phyloP scores from a whole-genome alignment of 1,284 basidiomycete species.

The Cryptococcus sp. region DNA sequence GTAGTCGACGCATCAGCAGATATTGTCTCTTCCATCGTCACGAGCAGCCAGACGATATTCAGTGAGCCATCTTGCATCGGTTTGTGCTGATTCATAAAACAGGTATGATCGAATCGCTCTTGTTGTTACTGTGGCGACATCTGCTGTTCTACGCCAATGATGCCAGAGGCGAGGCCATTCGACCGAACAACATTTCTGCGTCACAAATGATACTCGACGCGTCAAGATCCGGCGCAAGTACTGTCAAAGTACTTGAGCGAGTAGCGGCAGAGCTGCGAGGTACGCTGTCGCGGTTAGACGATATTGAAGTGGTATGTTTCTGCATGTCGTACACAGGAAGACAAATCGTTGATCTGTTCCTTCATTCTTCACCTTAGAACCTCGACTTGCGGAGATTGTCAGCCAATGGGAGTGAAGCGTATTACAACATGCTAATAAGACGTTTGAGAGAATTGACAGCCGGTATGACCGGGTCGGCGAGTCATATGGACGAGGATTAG shows the following conservation, averaged over 20 bases:
- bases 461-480: conserved; percentile 24
- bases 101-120: conserved; percentile 78
- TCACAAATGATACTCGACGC: conserved; percentile 23
- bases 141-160: conserved; percentile 59
- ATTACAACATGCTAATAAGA: conserved; percentile 47
- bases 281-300: conserved; percentile 46
- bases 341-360: not conserved
- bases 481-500: not conserved
- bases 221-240: conserved; percentile 22
- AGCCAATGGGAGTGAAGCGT: conserved; percentile 32
- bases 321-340: not conserved
- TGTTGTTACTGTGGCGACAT: conserved; percentile 80
- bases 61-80: conserved; percentile 20
- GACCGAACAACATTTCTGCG: conserved; percentile 34
- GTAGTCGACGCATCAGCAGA: too few species aligned
- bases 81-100: not conserved
- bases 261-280: conserved; percentile 43
- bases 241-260: conserved; percentile 36
- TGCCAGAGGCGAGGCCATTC: conserved; percentile 33
- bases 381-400: conserved; percentile 28
- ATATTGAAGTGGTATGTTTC: conserved; percentile 47
- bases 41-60: conserved; percentile 21
- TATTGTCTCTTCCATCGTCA: conserved; percentile 29
- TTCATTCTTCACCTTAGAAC: conserved; percentile 28
- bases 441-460: conserved; percentile 45